These are phyloP conservation scores for Pseudonectria buxi DNA, from an alignment of 2,329 filamentous ascomycete species.

Conservation along the genomic window DNA sequence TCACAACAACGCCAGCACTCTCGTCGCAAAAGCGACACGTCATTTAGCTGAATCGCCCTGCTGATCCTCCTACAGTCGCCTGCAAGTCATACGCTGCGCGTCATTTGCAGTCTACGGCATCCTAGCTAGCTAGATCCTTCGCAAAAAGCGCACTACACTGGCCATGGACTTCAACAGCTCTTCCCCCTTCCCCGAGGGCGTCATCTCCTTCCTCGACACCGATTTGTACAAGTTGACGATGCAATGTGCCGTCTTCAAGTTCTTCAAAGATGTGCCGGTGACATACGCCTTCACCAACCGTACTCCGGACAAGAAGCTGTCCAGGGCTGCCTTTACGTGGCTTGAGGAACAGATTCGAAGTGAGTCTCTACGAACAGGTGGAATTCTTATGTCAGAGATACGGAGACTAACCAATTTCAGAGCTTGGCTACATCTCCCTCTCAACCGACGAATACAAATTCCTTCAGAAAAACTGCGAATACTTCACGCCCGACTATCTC, in stretches of 20 bases:
- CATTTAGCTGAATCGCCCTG: too few relatives aligned
- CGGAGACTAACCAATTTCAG: conserved; percentile 37
- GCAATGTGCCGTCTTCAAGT: conserved; percentile 94
- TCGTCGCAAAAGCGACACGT: too few relatives aligned
- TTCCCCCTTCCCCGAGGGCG: conserved; percentile 63
- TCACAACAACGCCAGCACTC: too few relatives aligned
- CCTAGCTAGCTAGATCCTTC: background rate
- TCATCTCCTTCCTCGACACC: conserved; percentile 77
- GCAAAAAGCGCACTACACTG: background rate
- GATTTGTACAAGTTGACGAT: conserved; percentile 95
- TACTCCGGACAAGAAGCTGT: conserved; percentile 88
- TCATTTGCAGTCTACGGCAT: too few relatives aligned
- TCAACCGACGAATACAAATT: conserved; percentile 74
- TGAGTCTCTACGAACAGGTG: conserved; percentile 31
- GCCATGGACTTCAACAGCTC: conserved; percentile 61
- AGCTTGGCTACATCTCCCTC: conserved; percentile 75
- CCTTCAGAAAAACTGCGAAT: conserved; percentile 71
- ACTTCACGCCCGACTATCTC: conserved; percentile 72
- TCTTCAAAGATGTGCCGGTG: conserved; percentile 75
- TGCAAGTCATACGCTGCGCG: too few relatives aligned
- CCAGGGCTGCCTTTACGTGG: conserved; percentile 76
- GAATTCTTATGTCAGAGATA: background rate
- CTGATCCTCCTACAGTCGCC: too few relatives aligned
- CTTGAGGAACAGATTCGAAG: conserved; percentile 75
- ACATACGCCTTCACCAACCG: conserved; percentile 94